Evolutionary conservation across 805 yeast species (phyloP).

Genomic region (Kockiozyma suomiensis): DNA sequence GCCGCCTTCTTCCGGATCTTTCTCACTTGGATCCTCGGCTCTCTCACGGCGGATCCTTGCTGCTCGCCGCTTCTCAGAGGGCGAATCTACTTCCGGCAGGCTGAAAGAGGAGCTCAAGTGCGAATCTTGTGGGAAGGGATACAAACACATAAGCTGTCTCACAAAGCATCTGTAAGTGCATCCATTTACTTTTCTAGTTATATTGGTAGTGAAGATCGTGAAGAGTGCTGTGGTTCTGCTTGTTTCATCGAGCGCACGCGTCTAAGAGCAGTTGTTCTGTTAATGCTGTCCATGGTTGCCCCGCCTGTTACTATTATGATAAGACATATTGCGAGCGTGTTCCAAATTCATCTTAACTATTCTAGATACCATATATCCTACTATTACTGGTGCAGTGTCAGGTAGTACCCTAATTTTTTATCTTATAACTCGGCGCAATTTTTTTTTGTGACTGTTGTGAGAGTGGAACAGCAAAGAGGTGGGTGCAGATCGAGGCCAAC

Average conservation of each 20-base stretch:
- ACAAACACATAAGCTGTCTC: constrained; percentile 63
- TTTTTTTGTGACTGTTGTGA: no score
- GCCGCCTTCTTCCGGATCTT: constrained; percentile 19
- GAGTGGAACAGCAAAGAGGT: no score
- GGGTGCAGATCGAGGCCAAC: no score
- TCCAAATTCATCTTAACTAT: neutral
- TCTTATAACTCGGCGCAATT: no score
- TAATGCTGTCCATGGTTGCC: no score
- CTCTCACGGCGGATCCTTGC: constrained; percentile 51
- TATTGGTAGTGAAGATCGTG: neutral
- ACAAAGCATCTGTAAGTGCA: constrained; percentile 33
- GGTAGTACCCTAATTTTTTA: neutral
- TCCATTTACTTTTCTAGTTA: neutral
- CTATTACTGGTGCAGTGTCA: neutral
- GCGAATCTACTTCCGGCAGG: constrained; percentile 69
- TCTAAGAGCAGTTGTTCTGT: no score
- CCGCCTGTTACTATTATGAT: neutral
- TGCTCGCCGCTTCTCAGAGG: constrained; percentile 80
- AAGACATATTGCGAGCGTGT: neutral
- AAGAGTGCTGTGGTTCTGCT: neutral
- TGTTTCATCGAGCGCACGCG: no score
- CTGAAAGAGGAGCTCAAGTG: constrained; percentile 81
- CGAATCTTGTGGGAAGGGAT: constrained; percentile 90
- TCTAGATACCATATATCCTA: neutral
- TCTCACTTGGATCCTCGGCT: constrained; percentile 22